Percentiles rank a stretch among this genome's conserved stretches.
Evolutionary conservation across 2,329 filamentous ascomycete species (phyloP).

Genomic region (Epichloe sibirici): DNA sequence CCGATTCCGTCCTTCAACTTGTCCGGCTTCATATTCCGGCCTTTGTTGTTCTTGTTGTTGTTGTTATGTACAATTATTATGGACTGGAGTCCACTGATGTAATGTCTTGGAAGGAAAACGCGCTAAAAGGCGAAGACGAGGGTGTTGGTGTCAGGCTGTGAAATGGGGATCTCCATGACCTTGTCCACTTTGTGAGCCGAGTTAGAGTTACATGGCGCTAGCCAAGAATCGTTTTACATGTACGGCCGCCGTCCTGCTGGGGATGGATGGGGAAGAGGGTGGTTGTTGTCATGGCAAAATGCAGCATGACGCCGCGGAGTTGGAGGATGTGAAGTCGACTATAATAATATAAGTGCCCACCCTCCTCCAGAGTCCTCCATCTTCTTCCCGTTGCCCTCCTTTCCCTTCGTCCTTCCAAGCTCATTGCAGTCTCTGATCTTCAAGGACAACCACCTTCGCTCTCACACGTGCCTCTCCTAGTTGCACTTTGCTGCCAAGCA

Average conservation of each 20-base stretch:
- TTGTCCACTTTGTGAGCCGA: neutral
- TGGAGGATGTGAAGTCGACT: neutral
- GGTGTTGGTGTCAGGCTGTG: neutral
- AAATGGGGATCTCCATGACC: constrained; percentile 5
- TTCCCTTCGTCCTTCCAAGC: neutral
- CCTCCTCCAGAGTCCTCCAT: neutral
- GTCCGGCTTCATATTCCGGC: too few relatives aligned
- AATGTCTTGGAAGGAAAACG: neutral
- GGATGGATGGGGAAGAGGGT: neutral
- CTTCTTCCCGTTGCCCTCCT: neutral
- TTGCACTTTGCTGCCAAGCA: constrained; percentile 1
- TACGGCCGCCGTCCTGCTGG: neutral
- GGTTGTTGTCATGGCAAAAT: neutral
- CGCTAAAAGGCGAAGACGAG: neutral
- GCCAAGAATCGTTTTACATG: neutral
- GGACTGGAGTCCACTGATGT: neutral
- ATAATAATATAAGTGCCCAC: constrained; percentile 7
- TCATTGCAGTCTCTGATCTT: neutral
- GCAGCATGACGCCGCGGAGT: neutral
- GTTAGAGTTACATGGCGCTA: constrained; percentile 2
- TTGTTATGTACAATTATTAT: too few relatives aligned
- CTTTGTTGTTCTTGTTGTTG: too few relatives aligned
- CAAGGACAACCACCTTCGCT: constrained; percentile 4
- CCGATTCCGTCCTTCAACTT: too few relatives aligned
- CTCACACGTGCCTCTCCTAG: constrained; percentile 6